phyloP scores from a whole-genome alignment of 495 filamentous ascomycete genomes.

The Penicillium cinerascens region DNA sequence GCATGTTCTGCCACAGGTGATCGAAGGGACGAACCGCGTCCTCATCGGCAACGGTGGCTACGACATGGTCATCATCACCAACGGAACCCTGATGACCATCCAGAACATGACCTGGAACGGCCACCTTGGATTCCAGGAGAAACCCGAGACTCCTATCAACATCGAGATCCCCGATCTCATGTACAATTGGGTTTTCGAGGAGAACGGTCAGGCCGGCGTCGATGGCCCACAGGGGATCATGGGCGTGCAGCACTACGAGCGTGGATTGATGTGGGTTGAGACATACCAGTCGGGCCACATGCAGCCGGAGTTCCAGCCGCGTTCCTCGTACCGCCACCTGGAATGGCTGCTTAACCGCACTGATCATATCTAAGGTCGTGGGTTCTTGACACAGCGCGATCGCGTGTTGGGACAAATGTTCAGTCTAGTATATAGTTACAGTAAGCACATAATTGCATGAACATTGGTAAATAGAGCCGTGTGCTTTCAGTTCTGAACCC shows the following conservation, averaged over 20 bases:
- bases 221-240: conserved; percentile 52
- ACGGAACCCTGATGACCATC: conserved; percentile 60
- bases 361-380: conserved; percentile 21
- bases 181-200: conserved; percentile 28
- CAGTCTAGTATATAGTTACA: conserved; percentile 1
- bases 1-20: conserved; percentile 56
- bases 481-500: not conserved
- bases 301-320: conserved; percentile 64
- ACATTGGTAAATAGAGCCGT: not conserved
- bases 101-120: conserved; percentile 71
- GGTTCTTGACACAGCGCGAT: not conserved
- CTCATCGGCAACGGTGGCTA: conserved; percentile 57
- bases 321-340: conserved; percentile 63
- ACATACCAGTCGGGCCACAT: conserved; percentile 61
- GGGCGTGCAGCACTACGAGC: conserved; percentile 63
- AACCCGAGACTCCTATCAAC: conserved; percentile 37
- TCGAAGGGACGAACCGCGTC: conserved; percentile 58
- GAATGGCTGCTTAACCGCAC: conserved; percentile 65
- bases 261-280: conserved; percentile 66
- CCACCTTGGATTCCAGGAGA: conserved; percentile 53
- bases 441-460: not conserved
- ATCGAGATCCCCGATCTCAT: conserved; percentile 36
- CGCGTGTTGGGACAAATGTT: not conserved
- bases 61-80: conserved; percentile 59
- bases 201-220: conserved; percentile 23